phyloP scores from a whole-genome alignment of 2,329 filamentous ascomycete genomes.

The Monilinia laxa region DNA sequence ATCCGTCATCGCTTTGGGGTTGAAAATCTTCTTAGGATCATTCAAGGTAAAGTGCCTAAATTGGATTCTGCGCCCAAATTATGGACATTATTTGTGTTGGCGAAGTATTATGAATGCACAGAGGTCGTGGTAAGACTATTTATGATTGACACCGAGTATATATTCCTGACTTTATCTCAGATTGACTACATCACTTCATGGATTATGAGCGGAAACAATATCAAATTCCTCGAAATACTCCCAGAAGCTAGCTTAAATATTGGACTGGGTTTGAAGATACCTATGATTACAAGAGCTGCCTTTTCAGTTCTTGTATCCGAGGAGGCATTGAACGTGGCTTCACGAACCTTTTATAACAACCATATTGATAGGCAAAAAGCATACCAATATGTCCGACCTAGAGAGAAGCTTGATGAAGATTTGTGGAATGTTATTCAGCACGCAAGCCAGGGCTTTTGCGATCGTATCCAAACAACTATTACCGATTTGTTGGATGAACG shows the following conservation, averaged over 20 bases:
- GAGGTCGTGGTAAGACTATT: conserved; percentile 44
- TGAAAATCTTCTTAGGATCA: conserved; percentile 58
- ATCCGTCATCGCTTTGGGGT: conserved; percentile 63
- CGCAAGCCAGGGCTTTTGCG: conserved; percentile 53
- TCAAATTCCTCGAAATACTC: conserved; percentile 60
- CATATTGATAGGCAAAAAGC: conserved; percentile 1
- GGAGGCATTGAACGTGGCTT: conserved; percentile 48
- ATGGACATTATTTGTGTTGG: conserved; percentile 65
- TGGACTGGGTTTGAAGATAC: conserved; percentile 49
- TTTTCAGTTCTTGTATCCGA: conserved; percentile 65
- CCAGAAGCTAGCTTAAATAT: conserved; percentile 62
- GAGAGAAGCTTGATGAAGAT: conserved; percentile 53
- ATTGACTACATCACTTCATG: conserved; percentile 54
- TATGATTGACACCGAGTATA: conserved; percentile 8
- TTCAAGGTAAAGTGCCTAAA: conserved; percentile 54
- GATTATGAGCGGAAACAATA: conserved; percentile 56
- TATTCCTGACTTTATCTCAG: conserved; percentile 22
- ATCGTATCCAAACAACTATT: conserved; percentile 45
- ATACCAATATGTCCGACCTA: conserved; percentile 48
- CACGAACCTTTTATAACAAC: conserved; percentile 8
- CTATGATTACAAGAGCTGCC: conserved; percentile 47
- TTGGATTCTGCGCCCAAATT: conserved; percentile 65
- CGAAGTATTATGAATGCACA: conserved; percentile 57
- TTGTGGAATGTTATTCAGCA: conserved; percentile 58
- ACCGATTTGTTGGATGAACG: conserved; percentile 39